Base-by-base conservation (phyloP, 345 rosid species). In the Murraya paniculata region DNA sequence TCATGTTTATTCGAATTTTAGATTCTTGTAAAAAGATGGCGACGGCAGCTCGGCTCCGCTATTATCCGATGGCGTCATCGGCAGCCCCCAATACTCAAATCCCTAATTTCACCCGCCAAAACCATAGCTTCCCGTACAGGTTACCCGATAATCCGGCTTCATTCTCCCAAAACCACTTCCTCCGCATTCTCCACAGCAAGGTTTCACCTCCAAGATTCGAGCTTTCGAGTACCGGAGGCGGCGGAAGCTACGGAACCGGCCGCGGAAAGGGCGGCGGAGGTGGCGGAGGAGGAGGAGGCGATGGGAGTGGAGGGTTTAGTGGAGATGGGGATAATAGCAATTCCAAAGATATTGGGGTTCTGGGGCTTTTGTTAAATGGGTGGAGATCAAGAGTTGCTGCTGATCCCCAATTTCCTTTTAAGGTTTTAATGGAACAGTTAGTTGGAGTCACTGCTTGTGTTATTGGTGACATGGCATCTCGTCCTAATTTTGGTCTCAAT, bases 381-480 rank as follows among this genome's bases (percentile, higher is more conserved):
- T 97, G 99, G 99, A 86, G 96, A 80, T 89, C 93, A 0, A 80
- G 99, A 68, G 98, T 97, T 19, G 87, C 97, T 5, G 99, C 99
- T 2, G 99, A 97, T 84, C 87, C 98, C 6, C 98, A 97, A 41
- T 97, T 97, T 74, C 94, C 97, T 1, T 97, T 97, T 82, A 97
- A 97, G 83, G 98, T 94, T 45, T 64, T 97, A 56, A 97, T 97
- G 99, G 99, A 97, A 72, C 98, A 97, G 79, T 75, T 93, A 6
- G 99, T 97, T 1, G 99, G 99, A 3, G 94, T 97, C 2, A 88
- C 89, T 6, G 93, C 99, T 7, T 89, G 93, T 59, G 93, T 97
- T 24, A 84, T 94, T 3, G 99, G 99, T 0, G 99, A 97, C 74
- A 94, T 97, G 99, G 95, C 99, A 4, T 89, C 98, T 25, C 98